Evolutionary conservation across 2,329 filamentous ascomycete species (phyloP).

Genomic region (Epichloe gansuensis): DNA sequence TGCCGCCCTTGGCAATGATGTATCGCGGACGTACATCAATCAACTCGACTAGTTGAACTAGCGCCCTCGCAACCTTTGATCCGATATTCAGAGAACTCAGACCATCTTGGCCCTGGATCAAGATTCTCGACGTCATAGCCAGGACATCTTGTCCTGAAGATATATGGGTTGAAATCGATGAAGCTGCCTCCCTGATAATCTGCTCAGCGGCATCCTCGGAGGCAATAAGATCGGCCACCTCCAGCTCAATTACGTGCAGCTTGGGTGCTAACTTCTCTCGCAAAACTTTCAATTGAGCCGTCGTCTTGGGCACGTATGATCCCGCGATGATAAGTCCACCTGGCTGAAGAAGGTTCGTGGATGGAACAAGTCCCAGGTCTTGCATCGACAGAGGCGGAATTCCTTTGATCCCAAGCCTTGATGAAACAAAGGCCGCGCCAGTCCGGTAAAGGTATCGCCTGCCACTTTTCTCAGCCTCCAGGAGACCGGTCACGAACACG

Average conservation of each 20-base stretch:
- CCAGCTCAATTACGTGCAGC: slow-evolving; percentile 34
- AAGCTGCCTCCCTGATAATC: slow-evolving; percentile 20
- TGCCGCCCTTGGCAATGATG: slow-evolving; percentile 47
- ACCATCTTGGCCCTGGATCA: slow-evolving; percentile 34
- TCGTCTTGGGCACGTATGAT: slow-evolving; percentile 46
- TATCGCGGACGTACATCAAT: slow-evolving; percentile 38
- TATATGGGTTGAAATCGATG: slow-evolving; percentile 17
- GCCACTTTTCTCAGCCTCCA: slow-evolving; percentile 21
- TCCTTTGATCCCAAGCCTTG: slow-evolving; percentile 35
- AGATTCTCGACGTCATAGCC: slow-evolving; percentile 43
- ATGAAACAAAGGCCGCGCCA: slow-evolving; percentile 29
- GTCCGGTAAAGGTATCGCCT: slow-evolving; percentile 26
- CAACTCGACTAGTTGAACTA: slow-evolving; percentile 34
- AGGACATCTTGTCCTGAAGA: slow-evolving; percentile 36
- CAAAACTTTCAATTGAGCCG: slow-evolving; percentile 35
- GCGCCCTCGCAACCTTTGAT: slow-evolving; percentile 34
- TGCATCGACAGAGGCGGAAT: slow-evolving; percentile 35
- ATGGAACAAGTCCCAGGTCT: slow-evolving; percentile 24
- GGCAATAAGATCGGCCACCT: slow-evolving; percentile 22
- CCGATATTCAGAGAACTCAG: slow-evolving; percentile 38
- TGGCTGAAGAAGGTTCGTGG: not conserved
- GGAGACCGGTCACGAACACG: slow-evolving; percentile 37
- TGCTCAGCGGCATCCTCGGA: slow-evolving; percentile 18
- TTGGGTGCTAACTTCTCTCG: slow-evolving; percentile 23
- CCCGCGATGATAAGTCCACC: slow-evolving; percentile 43